phyloP scores from a whole-genome alignment of 495 filamentous ascomycete species.

The Lepidopterella palustris region DNA sequence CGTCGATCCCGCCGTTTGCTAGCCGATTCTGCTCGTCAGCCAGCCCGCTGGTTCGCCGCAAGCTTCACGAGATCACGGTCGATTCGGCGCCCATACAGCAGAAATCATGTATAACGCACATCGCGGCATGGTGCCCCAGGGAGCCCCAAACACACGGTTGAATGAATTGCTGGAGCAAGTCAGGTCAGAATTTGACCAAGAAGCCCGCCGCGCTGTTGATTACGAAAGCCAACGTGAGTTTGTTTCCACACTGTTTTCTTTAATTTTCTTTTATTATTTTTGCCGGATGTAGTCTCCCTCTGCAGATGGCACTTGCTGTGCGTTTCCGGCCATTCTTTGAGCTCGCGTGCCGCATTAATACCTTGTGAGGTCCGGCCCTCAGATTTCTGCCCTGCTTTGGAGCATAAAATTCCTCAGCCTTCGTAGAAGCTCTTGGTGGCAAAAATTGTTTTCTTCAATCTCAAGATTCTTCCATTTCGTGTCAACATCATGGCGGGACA shows the following conservation, averaged over 20 bases:
- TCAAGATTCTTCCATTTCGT: neutral
- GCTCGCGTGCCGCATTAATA: neutral
- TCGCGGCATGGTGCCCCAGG: slow-evolving; percentile 64
- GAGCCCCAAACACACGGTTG: slow-evolving; percentile 63
- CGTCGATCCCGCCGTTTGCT: too few species aligned
- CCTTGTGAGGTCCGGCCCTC: neutral
- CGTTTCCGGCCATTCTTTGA: slow-evolving; percentile 2
- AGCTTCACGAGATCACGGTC: neutral
- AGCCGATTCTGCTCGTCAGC: too few species aligned
- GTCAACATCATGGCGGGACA: neutral
- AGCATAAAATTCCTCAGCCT: neutral
- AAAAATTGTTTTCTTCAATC: too few species aligned
- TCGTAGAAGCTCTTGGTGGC: neutral
- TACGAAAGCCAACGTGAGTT: slow-evolving; percentile 87
- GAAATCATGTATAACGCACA: slow-evolving; percentile 73
- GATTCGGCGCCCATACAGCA: neutral
- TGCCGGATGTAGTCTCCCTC: neutral
- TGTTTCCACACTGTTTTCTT: slow-evolving; percentile 10
- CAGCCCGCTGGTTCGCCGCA: neutral
- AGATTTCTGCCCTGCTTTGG: neutral
- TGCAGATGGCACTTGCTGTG: neutral
- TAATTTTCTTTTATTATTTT: neutral
- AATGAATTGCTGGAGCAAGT: slow-evolving; percentile 88
- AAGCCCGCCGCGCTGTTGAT: slow-evolving; percentile 65
- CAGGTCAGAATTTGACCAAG: slow-evolving; percentile 80